These are phyloP conservation scores for Naganishia liquefaciens DNA, from an alignment of 1,284 basidiomycete genomes.

Conservation along the genomic window DNA sequence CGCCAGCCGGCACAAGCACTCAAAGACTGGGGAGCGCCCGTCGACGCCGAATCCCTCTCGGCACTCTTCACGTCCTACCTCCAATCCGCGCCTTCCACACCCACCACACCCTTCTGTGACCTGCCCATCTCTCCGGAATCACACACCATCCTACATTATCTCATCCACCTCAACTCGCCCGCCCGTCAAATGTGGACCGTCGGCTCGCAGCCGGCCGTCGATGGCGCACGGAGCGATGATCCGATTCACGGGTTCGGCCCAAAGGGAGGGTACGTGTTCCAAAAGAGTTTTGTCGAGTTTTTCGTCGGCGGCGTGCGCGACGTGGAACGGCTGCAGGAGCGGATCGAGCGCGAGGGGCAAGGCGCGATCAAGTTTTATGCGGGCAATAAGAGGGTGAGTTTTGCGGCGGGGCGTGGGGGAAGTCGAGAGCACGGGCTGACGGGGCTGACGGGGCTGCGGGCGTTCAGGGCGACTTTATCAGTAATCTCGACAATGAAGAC, in stretches of 20 bases:
- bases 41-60: conserved; percentile 69
- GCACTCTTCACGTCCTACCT: conserved; percentile 78
- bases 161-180: conserved; percentile 70
- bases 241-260: conserved; percentile 85
- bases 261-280: conserved; percentile 82
- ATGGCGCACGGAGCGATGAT: conserved; percentile 59
- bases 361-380: conserved; percentile 80
- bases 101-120: conserved; percentile 85
- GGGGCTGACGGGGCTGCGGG: neutral
- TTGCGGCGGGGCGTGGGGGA: neutral
- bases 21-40: conserved; percentile 79
- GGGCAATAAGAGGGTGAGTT: conserved; percentile 69
- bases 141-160: conserved; percentile 71
- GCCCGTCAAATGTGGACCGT: conserved; percentile 87
- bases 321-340: conserved; percentile 65
- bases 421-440: neutral
- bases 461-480: conserved; percentile 78
- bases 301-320: conserved; percentile 69
- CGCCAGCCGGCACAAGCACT: conserved; percentile 66
- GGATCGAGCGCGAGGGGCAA: conserved; percentile 60
- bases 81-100: conserved; percentile 61
- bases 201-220: conserved; percentile 90
- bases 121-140: conserved; percentile 84
- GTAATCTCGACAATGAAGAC: conserved; percentile 87
- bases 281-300: conserved; percentile 97